phyloP scores from a whole-genome alignment of 495 filamentous ascomycete genomes.

The Collariella sp. region DNA sequence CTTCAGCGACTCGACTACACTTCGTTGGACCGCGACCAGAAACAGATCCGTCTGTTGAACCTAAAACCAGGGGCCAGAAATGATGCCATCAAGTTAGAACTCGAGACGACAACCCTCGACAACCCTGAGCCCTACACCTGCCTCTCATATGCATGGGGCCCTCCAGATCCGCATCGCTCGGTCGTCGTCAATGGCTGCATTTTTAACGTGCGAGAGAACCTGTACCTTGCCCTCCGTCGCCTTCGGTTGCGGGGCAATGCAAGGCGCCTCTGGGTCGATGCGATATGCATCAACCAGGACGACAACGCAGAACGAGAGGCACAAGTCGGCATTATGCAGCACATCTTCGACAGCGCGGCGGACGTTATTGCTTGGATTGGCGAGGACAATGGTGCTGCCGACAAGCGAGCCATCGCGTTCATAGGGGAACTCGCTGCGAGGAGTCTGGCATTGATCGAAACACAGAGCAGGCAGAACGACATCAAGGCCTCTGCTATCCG shows the following conservation, averaged over 20 bases:
- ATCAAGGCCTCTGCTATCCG: neutral
- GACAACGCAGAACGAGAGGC: neutral
- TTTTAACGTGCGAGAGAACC: neutral
- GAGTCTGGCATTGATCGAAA: neutral
- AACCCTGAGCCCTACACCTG: neutral
- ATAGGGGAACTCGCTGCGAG: neutral
- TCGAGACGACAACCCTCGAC: neutral
- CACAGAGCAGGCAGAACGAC: neutral
- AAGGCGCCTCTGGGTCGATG: neutral
- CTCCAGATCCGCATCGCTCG: neutral
- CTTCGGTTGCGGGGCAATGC: neutral
- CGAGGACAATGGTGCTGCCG: neutral
- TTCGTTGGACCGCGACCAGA: no score
- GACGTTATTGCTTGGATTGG: slow-evolving; percentile 4
- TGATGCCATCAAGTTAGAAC: neutral
- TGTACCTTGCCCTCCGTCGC: neutral
- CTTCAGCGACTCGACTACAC: no score
- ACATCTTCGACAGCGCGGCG: neutral
- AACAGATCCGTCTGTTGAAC: neutral
- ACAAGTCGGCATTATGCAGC: neutral
- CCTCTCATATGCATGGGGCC: slow-evolving; percentile 1
- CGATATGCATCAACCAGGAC: neutral
- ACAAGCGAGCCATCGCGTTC: neutral
- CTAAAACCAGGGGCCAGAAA: neutral
- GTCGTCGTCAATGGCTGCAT: neutral